Conservation (phyloP, 768 basidiomycete species). For the Rhodosporidiobolus odoratus region DNA sequence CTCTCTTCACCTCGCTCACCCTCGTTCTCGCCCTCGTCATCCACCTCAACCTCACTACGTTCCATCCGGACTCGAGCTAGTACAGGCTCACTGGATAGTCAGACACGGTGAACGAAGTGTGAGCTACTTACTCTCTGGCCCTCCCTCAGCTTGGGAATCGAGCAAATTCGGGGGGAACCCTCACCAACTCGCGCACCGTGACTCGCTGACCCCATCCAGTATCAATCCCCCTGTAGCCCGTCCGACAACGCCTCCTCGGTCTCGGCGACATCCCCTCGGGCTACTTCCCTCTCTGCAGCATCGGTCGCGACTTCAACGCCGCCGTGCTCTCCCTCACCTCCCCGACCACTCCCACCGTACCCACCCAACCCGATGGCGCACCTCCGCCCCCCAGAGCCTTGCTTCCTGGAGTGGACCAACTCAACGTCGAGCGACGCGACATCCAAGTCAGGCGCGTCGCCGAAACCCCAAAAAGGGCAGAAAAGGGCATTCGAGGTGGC, state of each 20-base stretch:
- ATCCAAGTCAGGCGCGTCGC: constrained; percentile 17
- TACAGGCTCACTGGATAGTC: constrained; percentile 32
- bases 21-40: no score
- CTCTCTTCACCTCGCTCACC: not conserved
- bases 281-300: constrained; percentile 20
- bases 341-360: not conserved
- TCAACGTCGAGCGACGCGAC: not conserved
- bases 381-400: not conserved
- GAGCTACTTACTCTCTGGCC: not conserved
- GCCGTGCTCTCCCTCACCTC: constrained; percentile 24
- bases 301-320: constrained; percentile 20
- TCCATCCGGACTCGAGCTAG: constrained; percentile 24
- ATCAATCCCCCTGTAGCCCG: no score
- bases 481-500: not conserved
- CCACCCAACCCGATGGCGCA: not conserved
- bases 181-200: no score
- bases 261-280: constrained; percentile 17
- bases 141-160: not conserved
- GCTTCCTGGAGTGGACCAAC: not conserved
- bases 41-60: not conserved
- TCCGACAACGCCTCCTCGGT: constrained; percentile 27
- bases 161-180: not conserved
- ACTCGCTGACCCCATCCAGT: no score
- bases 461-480: constrained; percentile 6
- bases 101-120: constrained; percentile 31